Conservation (phyloP, 768 basidiomycete species). For the Suillus fuscotomentosus region DNA sequence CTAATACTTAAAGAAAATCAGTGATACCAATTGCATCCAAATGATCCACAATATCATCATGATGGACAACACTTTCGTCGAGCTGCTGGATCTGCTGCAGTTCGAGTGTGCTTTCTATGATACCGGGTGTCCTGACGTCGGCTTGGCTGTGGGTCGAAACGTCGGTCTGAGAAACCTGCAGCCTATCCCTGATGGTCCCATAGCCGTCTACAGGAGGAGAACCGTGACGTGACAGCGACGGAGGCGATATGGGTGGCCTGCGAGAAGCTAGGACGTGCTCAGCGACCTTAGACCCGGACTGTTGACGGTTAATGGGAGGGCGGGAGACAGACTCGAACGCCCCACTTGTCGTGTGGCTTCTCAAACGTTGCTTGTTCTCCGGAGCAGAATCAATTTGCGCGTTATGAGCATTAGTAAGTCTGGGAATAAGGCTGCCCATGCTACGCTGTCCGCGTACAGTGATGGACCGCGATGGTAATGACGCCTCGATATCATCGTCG, state of each 20-base stretch:
- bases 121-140: conserved; percentile 34
- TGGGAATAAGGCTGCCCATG: not conserved
- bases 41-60: conserved; percentile 82
- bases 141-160: conserved; percentile 33
- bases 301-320: not conserved
- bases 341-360: conserved; percentile 5
- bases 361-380: not conserved
- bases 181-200: conserved; percentile 10
- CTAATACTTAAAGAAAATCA: not conserved
- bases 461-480: not conserved
- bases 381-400: not conserved
- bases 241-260: conserved; percentile 2
- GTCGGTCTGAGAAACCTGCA: conserved; percentile 42
- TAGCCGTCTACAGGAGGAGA: not conserved
- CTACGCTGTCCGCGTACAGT: conserved; percentile 2
- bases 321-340: conserved; percentile 1
- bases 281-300: conserved; percentile 9
- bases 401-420: not conserved
- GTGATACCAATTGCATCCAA: conserved; percentile 72
- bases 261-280: conserved; percentile 10
- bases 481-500: not conserved
- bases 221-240: not conserved
- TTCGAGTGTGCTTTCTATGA: conserved; percentile 46
- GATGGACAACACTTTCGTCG: conserved; percentile 30
- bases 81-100: conserved; percentile 26